Base-by-base conservation (phyloP, 441 rosid species). In the Dalechampia spathulata region DNA sequence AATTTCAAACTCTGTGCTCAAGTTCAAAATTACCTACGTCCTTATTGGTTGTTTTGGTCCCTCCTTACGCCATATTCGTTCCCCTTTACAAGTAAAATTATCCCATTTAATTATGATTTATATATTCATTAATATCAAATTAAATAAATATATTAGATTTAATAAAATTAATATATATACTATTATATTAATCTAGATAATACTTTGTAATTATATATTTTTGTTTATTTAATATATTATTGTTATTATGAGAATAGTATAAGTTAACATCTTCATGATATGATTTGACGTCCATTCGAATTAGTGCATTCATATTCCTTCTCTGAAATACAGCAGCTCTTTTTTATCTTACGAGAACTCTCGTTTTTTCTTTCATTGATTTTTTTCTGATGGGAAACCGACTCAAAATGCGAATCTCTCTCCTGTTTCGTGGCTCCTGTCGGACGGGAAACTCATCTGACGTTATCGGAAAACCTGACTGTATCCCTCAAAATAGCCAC, bases 341-440 rank as follows among this genome's bases (percentile, higher is more conserved):
- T 49, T 44, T 34, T 19, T 41, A 69, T 37, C 23, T 21, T 17
- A 14, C 7, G 15, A 7, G 42, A 32, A 39, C 39, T 13, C 37
- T 5, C 7, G 4, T 12, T 20, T 20, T 20, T 16, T 1, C 42
- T 16, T 69, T 57, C 13, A n/a, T n/a, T n/a, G n/a, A n/a, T n/a
- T n/a, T n/a, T n/a, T n/a, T n/a, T n/a, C n/a, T n/a, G 30, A 83
- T 80, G 93, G 98, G 85, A 50, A 79, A 72, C 60, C 72, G 78
- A 56, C 64, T 83, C 66, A 88, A 70, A 68, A 76, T 63, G 43
- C 67, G 78, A 58, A 67, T 91, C 76, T 75, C 90, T 63, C 83
- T 82, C 58, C 63, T 88, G 66, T 72, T 88, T 66, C 78, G 80
- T 0, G 66, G 81, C 61, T 81, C 96, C 0, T 91, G 98, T 66